phyloP scores from a whole-genome alignment of 371 early-diverging fungal species.

The Gilbertella persicaria region DNA sequence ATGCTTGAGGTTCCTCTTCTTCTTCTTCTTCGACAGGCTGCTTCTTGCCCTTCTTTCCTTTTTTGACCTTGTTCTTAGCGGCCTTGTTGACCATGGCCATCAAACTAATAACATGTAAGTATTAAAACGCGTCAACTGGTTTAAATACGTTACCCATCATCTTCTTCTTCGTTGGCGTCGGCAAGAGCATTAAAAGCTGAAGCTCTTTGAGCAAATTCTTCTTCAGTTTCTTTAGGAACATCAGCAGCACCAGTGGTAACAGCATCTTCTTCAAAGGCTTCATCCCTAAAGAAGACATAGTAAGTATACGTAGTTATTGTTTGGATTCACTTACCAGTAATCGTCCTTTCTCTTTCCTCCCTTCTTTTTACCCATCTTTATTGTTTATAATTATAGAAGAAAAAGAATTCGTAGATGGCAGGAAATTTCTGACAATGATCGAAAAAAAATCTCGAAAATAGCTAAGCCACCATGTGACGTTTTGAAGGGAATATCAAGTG shows the following conservation, averaged over 20 bases:
- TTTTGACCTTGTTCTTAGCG: slow-evolving; percentile 52
- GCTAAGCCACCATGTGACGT: no score
- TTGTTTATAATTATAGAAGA: background rate
- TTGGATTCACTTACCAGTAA: slow-evolving; percentile 37
- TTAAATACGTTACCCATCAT: slow-evolving; percentile 27
- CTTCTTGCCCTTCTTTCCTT: slow-evolving; percentile 48
- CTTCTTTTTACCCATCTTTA: slow-evolving; percentile 54
- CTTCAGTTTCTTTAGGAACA: slow-evolving; percentile 36
- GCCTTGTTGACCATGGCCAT: slow-evolving; percentile 56
- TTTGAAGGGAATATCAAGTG: no score
- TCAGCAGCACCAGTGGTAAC: slow-evolving; percentile 34
- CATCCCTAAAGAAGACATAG: slow-evolving; percentile 16
- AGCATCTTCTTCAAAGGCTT: slow-evolving; percentile 39
- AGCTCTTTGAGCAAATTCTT: slow-evolving; percentile 37
- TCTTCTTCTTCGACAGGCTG: slow-evolving; percentile 26
- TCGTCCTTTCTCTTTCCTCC: slow-evolving; percentile 55
- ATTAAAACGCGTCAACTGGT: background rate
- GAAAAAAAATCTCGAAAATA: no score
- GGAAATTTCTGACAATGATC: no score
- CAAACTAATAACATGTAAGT: slow-evolving; percentile 26
- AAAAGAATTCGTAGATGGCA: background rate
- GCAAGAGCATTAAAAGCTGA: slow-evolving; percentile 36
- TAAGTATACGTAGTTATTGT: background rate
- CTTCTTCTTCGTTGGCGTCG: slow-evolving; percentile 35
- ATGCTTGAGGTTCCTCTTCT: slow-evolving; percentile 18